Evolutionary conservation across 805 yeast species (phyloP), one percentile per base, ranked within the genome.

Genomic region (Osmozyma mogii): DNA sequence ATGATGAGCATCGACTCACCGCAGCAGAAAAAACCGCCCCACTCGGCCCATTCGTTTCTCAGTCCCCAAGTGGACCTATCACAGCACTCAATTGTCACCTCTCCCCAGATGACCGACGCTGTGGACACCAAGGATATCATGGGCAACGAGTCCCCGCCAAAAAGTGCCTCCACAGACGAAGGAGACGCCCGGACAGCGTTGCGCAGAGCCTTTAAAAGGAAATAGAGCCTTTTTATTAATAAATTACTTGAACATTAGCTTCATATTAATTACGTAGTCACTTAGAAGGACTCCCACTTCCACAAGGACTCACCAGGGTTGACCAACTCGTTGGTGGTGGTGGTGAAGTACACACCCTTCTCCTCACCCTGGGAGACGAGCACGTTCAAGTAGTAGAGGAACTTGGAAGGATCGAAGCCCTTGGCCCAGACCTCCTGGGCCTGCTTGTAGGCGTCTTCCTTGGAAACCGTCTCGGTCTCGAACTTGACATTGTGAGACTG

Each of bases 241-340:
- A n/a, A n/a, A n/a, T n/a, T n/a, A n/a, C n/a, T n/a, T n/a, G n/a
- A n/a, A n/a, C n/a, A n/a, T n/a, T n/a, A n/a, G n/a, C n/a, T n/a
- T n/a, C n/a, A n/a, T n/a, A n/a, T n/a, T n/a, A n/a, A n/a, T n/a
- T n/a, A n/a, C n/a, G n/a, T n/a, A n/a, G n/a, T n/a, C n/a, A 15
- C n/a, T 24, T 45, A 51, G 34, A 29, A 61, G 33, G 53, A 57
- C 16, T 52, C 48, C 70, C 72, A 68, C 36, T 58, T 65, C 60
- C 65, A 68, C 21, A 58, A 33, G 2, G 56, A 47, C 44, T 65
- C 68, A 20, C 47, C 50, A 4, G 74, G 73, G 45, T 70, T 69
- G 33, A 70, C 50, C 15, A 63, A 37, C 43, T 69, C 74, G 29
- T 57, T 52, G 24, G 65, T 58, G 31, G 54, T 55, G 2, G 43